Evolutionary conservation across 176 grass and related monocot genomes (phyloP), one percentile per base, ranked within the genome.

Genomic region (Musa beccarii): DNA sequence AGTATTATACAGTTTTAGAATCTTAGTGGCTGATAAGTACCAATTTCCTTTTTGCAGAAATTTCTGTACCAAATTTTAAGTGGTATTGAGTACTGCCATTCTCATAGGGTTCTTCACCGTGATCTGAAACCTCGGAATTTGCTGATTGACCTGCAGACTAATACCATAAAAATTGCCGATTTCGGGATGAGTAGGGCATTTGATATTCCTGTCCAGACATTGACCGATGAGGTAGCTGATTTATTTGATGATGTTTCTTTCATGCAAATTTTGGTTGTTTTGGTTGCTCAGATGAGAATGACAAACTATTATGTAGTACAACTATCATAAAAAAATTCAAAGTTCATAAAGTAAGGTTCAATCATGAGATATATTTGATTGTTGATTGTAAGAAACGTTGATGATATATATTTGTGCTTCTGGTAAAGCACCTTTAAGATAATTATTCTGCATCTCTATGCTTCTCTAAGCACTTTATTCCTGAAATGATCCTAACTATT

Each of bases 71-170:
- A 97, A 82, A 97, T 97, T 76, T 82, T 97, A 64, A 64, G 78
- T 10, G 94, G 90, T 43, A 81, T 93, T 16, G 90, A 85, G 22
- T 93, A 93, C 77, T 97, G 94, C 86, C 94, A 97, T 83, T 93
- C 94, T 8, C 94, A 93, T 75, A 82, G 90, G 16, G 84, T 97
- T 66, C 89, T 97, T 69, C 94, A 97, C 86, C 75, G 94, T 28
- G 71, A 73, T 55, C 4, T 73, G 13, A 73, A 73, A 54, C 71
- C 71, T 49, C 71, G 54, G 20, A 73, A 73, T 73, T 55, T 73
- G 50, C 23, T 73, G 71, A 54, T 73, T 14, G 71, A 73, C 54
- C 51, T 51, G 26, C 50, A 22, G 21, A 73, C 51, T 26, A 73
- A 54, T 24, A 17, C 23, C 52, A 3, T 73, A 55, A 73, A 73